Evolutionary conservation across 345 rosid species (phyloP), one percentile per base, ranked within the genome.

Genomic region (Corchorus capsularis): DNA sequence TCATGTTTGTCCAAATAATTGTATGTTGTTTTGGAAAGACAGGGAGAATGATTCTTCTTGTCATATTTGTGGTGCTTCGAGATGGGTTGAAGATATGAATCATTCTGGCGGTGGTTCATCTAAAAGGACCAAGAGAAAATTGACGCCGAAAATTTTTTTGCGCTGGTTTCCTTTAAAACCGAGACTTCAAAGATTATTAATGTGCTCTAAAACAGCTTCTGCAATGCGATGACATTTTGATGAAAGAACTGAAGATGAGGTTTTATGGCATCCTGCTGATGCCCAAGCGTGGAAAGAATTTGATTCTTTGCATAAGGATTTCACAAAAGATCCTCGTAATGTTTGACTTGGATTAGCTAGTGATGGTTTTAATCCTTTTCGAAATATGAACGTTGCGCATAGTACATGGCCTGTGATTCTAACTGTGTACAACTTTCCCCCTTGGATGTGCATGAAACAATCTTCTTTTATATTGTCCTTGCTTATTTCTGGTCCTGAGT

Each of bases 151-250:
- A 52, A 75, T 56, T 20, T 15, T 60, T 14, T 43, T 69, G 10
- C 1, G 64, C 1, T 32, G 19, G 55, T 69, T 79, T 55, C 79
- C 45, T 5, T 54, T 80, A 37, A 80, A 7, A 10, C 73, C 20
- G 8, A 70, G 54, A 55, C 52, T 80, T 0, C 35, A 75, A n/a
- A 75, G 72, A 10, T 22, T 63, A 5, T 53, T 75, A 7, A 70
- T 75, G 67, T 71, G 13, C 32, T 62, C 52, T 0, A 75, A 75
- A 75, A 69, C 57, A 3, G 8, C 62, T 2, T 13, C 63, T 5
- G 32, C 6, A 4, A 75, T 63, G 15, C 8, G 54, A 54, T 45
- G 68, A 45, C 67, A 52, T 52, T 1, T 15, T 37, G 60, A 75
- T 13, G 65, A 34, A 1, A n/a, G 16, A 8, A 57, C 35, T n/a